These are phyloP conservation scores for Hanseniaspora thailandica DNA, from an alignment of 805 yeast species.

Conservation along the genomic window DNA sequence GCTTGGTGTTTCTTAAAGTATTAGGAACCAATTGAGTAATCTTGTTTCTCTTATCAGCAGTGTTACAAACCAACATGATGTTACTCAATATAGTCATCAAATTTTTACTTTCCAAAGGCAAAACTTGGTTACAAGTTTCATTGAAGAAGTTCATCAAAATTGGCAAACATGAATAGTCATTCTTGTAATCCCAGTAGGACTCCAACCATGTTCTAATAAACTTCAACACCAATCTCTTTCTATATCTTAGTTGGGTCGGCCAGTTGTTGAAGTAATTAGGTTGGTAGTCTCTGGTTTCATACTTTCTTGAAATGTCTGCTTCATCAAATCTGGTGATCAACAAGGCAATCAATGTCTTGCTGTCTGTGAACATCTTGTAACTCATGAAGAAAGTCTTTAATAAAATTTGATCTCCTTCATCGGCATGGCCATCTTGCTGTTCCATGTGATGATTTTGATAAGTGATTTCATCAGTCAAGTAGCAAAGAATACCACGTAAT, in stretches of 20 bases:
- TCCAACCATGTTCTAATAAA: slow-evolving; percentile 78
- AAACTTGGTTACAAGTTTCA: slow-evolving; percentile 50
- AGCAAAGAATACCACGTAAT: slow-evolving; percentile 30
- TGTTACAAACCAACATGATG: slow-evolving; percentile 34
- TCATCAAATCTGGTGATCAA: slow-evolving; percentile 56
- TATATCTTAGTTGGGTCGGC: slow-evolving; percentile 40
- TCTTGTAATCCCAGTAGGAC: slow-evolving; percentile 66
- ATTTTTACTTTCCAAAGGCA: slow-evolving; percentile 56
- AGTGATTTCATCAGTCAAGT: slow-evolving; percentile 38
- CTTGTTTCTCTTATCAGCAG: slow-evolving; percentile 19
- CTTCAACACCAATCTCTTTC: slow-evolving; percentile 56
- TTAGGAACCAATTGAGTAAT: slow-evolving; percentile 15
- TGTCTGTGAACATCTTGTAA: slow-evolving; percentile 58
- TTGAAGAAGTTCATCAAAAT: slow-evolving; percentile 67
- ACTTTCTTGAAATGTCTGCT: slow-evolving; percentile 29
- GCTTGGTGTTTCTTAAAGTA: slow-evolving; percentile 13
- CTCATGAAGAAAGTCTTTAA: slow-evolving; percentile 66
- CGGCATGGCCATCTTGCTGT: slow-evolving; percentile 29
- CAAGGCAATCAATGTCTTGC: slow-evolving; percentile 56
- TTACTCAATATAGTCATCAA: slow-evolving; percentile 53
- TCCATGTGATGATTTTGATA: slow-evolving; percentile 45
- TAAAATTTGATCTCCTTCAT: slow-evolving; percentile 55
- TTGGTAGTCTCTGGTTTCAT: slow-evolving; percentile 27
- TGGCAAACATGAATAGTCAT: slow-evolving; percentile 51
- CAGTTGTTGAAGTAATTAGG: slow-evolving; percentile 7